These are phyloP conservation scores for Eutrema heterophyllum DNA, from an alignment of 345 rosid genomes.

Conservation along the genomic window DNA sequence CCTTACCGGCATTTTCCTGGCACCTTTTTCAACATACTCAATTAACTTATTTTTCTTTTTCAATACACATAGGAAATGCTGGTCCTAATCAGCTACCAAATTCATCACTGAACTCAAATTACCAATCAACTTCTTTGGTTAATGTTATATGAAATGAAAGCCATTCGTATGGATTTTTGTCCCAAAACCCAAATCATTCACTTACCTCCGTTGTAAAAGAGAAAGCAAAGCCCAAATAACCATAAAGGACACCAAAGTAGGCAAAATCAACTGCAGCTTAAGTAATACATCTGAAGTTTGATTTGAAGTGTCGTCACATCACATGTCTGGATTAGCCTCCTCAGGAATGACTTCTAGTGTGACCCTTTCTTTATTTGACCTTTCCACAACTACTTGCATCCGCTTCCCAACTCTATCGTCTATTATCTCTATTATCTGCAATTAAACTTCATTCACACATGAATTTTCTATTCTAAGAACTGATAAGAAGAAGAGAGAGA, in stretches of 20 bases:
- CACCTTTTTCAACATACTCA: too few relatives aligned
- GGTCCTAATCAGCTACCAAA: background rate
- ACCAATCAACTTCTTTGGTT: too few relatives aligned
- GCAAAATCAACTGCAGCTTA: background rate
- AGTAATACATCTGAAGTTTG: background rate
- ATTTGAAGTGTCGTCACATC: background rate
- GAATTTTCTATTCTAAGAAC: background rate
- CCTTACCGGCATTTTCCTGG: too few relatives aligned
- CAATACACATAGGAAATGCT: background rate
- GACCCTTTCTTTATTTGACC: conserved; percentile 41
- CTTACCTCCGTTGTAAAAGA: background rate
- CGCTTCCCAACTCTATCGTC: conserved; percentile 58
- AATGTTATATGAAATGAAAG: background rate
- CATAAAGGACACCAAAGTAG: background rate
- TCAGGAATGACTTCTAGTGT: conserved; percentile 64
- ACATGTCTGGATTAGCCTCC: conserved; percentile 67
- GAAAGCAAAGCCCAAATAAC: background rate
- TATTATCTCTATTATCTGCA: conserved; percentile 68
- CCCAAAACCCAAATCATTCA: background rate
- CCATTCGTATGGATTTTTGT: background rate
- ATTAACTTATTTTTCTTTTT: background rate
- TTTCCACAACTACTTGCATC: conserved; percentile 51
- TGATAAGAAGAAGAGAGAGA: background rate
- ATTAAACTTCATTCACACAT: background rate
- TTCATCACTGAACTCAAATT: background rate